phyloP scores from a whole-genome alignment of 2,329 filamentous ascomycete species.

The Fusarium neocosmosporiellum region DNA sequence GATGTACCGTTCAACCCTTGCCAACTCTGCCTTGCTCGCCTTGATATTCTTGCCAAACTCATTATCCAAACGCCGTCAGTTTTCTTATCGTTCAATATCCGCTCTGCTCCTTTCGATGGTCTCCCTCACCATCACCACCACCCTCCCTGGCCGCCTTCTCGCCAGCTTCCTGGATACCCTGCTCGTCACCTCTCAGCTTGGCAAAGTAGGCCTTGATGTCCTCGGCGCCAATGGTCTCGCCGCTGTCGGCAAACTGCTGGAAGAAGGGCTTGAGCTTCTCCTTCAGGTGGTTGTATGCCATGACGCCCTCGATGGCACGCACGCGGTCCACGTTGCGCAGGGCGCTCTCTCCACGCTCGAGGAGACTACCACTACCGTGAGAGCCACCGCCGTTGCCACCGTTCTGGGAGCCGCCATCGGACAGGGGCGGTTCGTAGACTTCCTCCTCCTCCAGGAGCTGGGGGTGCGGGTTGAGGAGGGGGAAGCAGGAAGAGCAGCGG shows the following conservation, averaged over 20 bases:
- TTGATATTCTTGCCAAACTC: not conserved
- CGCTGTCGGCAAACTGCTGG: constrained; percentile 92
- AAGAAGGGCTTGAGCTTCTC: constrained; percentile 97
- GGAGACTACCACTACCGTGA: constrained; percentile 81
- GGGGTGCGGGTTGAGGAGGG: constrained; percentile 73
- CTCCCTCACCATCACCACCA: constrained; percentile 43
- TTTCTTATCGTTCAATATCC: constrained; percentile 56
- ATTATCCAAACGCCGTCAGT: not conserved
- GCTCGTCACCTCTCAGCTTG: constrained; percentile 87
- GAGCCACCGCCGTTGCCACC: constrained; percentile 67
- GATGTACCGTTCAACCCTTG: not conserved
- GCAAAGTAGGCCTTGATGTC: constrained; percentile 98
- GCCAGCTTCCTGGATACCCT: constrained; percentile 74
- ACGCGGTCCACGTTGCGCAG: constrained; percentile 93
- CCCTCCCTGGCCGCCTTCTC: constrained; percentile 58
- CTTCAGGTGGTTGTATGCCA: constrained; percentile 97
- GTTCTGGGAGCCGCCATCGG: constrained; percentile 68
- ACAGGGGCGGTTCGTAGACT: constrained; percentile 90
- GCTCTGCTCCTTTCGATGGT: constrained; percentile 62
- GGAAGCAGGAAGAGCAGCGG: constrained; percentile 84
- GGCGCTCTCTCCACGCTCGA: constrained; percentile 92
- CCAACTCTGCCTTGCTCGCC: not conserved
- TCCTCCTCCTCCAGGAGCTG: constrained; percentile 96
- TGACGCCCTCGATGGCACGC: constrained; percentile 92
- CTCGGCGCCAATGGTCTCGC: constrained; percentile 88